Conservation (phyloP, 1,139 yeast genomes). For the Geotrichum bryndzae region DNA sequence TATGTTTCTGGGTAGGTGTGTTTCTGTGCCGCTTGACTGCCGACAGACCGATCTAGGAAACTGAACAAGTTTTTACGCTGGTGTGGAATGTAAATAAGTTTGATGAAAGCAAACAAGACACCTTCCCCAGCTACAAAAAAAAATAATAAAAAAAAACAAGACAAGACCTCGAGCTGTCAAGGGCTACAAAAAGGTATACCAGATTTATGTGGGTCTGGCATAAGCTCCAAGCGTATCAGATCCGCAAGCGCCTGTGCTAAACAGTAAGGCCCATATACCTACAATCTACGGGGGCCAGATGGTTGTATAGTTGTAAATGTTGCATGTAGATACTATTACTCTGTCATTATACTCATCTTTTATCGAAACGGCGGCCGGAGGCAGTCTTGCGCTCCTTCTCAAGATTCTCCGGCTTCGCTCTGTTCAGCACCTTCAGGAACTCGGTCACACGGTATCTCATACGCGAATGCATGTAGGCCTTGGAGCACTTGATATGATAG, state of each 20-base stretch:
- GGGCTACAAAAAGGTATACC: neutral
- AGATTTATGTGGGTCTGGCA: neutral
- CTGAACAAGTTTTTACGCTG: no score
- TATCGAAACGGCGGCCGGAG: conserved; percentile 48
- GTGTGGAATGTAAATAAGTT: neutral
- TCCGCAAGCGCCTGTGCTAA: neutral
- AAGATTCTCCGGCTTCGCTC: conserved; percentile 91
- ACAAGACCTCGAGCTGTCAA: neutral
- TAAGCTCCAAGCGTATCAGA: neutral
- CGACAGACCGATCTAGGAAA: no score
- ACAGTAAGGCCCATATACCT: neutral
- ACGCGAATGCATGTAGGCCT: conserved; percentile 97
- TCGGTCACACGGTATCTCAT: conserved; percentile 94
- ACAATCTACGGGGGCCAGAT: neutral
- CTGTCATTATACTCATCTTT: neutral
- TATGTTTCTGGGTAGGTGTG: no score
- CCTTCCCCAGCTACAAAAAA: neutral
- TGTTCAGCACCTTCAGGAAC: conserved; percentile 87
- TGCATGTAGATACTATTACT: neutral
- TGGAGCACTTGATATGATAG: conserved; percentile 95
- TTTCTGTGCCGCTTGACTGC: no score
- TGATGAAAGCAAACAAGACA: neutral
- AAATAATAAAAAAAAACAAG: neutral
- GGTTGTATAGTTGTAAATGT: neutral
- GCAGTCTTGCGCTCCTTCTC: conserved; percentile 83